These are phyloP conservation scores for Quercus ilex DNA, from an alignment of 306 rosid genomes.

Conservation along the genomic window DNA sequence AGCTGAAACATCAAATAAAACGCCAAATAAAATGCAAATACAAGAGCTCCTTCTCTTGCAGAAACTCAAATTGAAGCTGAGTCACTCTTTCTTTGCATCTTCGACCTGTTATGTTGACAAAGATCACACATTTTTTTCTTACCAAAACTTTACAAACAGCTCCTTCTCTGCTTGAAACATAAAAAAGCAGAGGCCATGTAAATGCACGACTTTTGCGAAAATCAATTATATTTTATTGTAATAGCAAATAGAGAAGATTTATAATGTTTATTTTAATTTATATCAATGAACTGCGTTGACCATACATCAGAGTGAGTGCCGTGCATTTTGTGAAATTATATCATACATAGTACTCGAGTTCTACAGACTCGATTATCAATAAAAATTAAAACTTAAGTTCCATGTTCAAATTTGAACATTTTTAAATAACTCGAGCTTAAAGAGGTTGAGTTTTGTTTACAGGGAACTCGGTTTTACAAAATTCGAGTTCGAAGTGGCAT, in stretches of 20 bases:
- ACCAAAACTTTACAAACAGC: not conserved
- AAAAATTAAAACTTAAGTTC: too few relatives aligned
- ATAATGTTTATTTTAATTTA: not conserved
- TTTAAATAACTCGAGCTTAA: too few relatives aligned
- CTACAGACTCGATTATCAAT: too few relatives aligned
- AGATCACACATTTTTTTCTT: not conserved
- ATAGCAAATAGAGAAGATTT: not conserved
- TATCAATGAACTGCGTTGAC: slow-evolving; percentile 20
- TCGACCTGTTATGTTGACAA: not conserved
- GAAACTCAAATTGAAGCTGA: slow-evolving; percentile 24
- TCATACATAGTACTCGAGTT: too few relatives aligned
- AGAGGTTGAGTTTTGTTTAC: too few relatives aligned
- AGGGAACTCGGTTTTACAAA: too few relatives aligned
- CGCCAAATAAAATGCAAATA: slow-evolving; percentile 6
- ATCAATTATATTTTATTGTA: not conserved
- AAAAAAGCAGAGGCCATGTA: not conserved
- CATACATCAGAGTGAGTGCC: not conserved
- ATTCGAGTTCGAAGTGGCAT: too few relatives aligned
- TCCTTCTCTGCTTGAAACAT: not conserved
- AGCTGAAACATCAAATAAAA: too few relatives aligned
- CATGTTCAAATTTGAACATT: too few relatives aligned
- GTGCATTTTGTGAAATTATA: too few relatives aligned
- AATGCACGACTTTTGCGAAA: slow-evolving; percentile 25
- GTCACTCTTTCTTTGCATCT: not conserved
- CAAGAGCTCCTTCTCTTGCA: not conserved